A percentile compares a stretch with the other conserved stretches of the same genome.
Evolutionary conservation across 192 early-diverging fungal genomes (phyloP).

Genomic region (Coemansia sp.): DNA sequence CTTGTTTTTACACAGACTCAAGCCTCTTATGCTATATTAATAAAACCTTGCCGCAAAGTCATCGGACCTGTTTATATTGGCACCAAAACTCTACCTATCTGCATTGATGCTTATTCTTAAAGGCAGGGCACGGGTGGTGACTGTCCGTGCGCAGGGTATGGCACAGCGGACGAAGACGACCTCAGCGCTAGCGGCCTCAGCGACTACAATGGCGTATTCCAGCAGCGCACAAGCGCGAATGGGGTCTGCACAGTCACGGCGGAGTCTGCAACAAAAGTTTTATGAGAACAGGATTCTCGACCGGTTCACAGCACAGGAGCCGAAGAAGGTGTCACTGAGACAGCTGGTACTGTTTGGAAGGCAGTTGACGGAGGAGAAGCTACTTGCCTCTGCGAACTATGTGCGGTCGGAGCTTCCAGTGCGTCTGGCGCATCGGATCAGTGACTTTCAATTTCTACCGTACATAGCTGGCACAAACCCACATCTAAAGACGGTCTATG

Average conservation of each 20-base stretch:
- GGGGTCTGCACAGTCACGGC: slow-evolving; percentile 22
- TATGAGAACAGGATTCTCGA: slow-evolving; percentile 91
- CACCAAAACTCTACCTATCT: too few relatives aligned
- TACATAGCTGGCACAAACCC: slow-evolving; percentile 93
- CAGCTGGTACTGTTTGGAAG: slow-evolving; percentile 91
- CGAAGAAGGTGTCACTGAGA: slow-evolving; percentile 80
- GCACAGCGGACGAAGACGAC: slow-evolving; percentile 13
- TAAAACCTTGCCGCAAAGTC: too few relatives aligned
- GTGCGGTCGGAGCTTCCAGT: slow-evolving; percentile 85
- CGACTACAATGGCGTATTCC: not conserved
- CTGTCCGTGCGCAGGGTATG: too few relatives aligned
- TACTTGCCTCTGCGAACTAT: slow-evolving; percentile 87
- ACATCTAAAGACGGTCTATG: slow-evolving; percentile 80
- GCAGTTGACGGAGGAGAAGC: slow-evolving; percentile 77
- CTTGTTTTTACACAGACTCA: not conserved
- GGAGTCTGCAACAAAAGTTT: slow-evolving; percentile 68
- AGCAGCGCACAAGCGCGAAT: slow-evolving; percentile 12
- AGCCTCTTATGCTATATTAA: too few relatives aligned
- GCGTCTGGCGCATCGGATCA: slow-evolving; percentile 87
- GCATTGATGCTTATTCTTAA: too few relatives aligned
- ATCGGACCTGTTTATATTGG: too few relatives aligned
- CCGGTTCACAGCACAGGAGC: slow-evolving; percentile 73
- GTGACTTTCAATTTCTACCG: slow-evolving; percentile 88
- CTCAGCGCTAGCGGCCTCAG: slow-evolving; percentile 8
- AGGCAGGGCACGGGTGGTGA: too few relatives aligned